Base-by-base conservation (phyloP, 257 asterid species). In the Phtheirospermum japonicum region DNA sequence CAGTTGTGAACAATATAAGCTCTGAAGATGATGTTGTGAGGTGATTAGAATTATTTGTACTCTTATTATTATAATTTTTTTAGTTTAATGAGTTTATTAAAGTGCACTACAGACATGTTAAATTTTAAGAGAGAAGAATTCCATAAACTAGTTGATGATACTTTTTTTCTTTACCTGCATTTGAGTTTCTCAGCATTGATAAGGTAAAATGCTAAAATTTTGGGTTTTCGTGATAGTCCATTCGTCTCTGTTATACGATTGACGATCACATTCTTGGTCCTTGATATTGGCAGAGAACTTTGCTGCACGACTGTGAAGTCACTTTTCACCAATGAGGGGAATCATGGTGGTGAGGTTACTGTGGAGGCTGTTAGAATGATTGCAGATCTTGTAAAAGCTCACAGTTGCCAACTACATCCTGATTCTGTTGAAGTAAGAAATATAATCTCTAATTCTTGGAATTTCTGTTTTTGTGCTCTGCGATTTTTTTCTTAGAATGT, bases 301-400 rank as follows among this genome's bases (percentile, higher is more conserved):
- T 82, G 96, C 71, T 87, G 95, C 69, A 54, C 82, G 37, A 26
- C 90, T 33, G 59, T 85, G 23, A 89, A 87, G 79, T 85, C 89
- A 37, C 91, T 89, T 71, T 89, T 93, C 72, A 65, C 77, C 30
- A 78, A 87, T 42, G 92, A 87, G 70, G 97, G 96, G 66, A 92
- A 92, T 79, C 99, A 92, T 77, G 95, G 95, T 0, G 95, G 99
- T 48, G 99, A 89, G 83, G 95, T 67, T 68, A 92, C 97, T 17
- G 83, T 89, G 64, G 99, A 89, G 85, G 96, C 95, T 70, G 96
- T 87, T 68, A 82, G 68, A 69, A 55, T 77, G 85, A 87, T 92
- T 37, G 97, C 96, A 12, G 95, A 87, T 12, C 84, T 83, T 51
- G 97, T 93, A 51, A 93, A 93, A 80, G 76, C 75, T 73, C 64